phyloP scores from a whole-genome alignment of 1,284 basidiomycete species.

The Leccinum griseonigrum region DNA sequence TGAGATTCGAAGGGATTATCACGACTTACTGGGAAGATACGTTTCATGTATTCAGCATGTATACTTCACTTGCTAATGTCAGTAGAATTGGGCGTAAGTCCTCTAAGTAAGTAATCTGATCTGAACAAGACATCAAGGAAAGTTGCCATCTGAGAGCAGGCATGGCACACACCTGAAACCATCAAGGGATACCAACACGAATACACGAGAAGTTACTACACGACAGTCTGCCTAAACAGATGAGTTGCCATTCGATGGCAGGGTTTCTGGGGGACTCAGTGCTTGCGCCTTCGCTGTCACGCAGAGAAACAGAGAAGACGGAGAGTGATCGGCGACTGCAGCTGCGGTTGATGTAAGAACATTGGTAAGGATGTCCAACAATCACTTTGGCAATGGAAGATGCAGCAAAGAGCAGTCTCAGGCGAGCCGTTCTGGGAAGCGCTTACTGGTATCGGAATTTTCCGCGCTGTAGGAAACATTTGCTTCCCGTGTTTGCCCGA shows the following conservation, averaged over 20 bases:
- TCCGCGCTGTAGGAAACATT: no score
- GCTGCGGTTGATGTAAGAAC: constrained; percentile 6
- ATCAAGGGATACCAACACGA: constrained; percentile 78
- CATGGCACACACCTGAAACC: constrained; percentile 49
- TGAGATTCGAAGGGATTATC: background rate
- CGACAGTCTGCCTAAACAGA: constrained; percentile 69
- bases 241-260: constrained; percentile 63
- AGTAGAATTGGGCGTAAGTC: constrained; percentile 73
- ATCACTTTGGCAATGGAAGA: background rate
- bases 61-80: constrained; percentile 73
- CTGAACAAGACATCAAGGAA: constrained; percentile 26
- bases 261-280: background rate
- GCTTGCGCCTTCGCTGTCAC: background rate
- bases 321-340: background rate
- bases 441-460: no score
- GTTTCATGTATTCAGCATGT: constrained; percentile 76
- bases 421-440: no score
- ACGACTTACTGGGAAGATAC: constrained; percentile 76
- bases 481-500: no score
- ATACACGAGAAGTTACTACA: no score
- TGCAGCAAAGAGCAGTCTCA: background rate
- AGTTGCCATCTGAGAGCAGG: background rate
- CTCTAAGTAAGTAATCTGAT: constrained; percentile 76
- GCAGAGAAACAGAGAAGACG: constrained; percentile 12
- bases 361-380: constrained; percentile 2